phyloP scores from a whole-genome alignment of 2,329 filamentous ascomycete genomes.

The Neofusicoccum ribis region DNA sequence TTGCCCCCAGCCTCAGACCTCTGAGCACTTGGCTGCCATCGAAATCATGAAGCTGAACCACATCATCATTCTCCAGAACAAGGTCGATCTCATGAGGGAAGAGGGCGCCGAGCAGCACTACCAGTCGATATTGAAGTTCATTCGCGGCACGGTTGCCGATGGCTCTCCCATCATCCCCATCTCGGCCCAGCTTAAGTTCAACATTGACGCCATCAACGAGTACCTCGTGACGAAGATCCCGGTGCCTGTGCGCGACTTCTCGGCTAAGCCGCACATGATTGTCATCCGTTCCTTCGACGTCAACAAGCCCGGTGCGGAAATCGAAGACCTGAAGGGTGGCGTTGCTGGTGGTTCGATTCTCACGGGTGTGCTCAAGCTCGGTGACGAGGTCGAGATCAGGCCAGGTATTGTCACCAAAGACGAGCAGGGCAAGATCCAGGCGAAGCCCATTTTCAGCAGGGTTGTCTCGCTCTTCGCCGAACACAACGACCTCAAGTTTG shows the following conservation, averaged over 20 bases:
- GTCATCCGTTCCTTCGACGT: slow-evolving; percentile 99
- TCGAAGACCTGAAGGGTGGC: slow-evolving; percentile 97
- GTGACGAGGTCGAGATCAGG: slow-evolving; percentile 97
- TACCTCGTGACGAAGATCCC: slow-evolving; percentile 94
- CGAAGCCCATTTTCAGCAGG: slow-evolving; percentile 94
- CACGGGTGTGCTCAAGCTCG: slow-evolving; percentile 93
- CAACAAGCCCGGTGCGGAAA: slow-evolving; percentile 99
- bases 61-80: slow-evolving; percentile 99
- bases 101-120: slow-evolving; percentile 92
- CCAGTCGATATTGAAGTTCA: slow-evolving; percentile 97
- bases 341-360: slow-evolving; percentile 96
- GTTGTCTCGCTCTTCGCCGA: slow-evolving; percentile 96
- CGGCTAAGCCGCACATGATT: slow-evolving; percentile 93
- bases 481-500: slow-evolving; percentile 97
- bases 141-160: slow-evolving; percentile 93
- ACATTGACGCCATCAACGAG: slow-evolving; percentile 98
- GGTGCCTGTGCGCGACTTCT: slow-evolving; percentile 87
- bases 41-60: slow-evolving; percentile 99
- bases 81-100: slow-evolving; percentile 97
- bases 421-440: slow-evolving; percentile 89
- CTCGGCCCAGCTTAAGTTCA: slow-evolving; percentile 97
- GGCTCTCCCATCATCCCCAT: slow-evolving; percentile 96
- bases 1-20: slow-evolving; percentile 97
- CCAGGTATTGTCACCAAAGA: slow-evolving; percentile 98
- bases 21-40: slow-evolving; percentile 96